Conservation (phyloP, 306 rosid genomes). For the Castanospermum australe region DNA sequence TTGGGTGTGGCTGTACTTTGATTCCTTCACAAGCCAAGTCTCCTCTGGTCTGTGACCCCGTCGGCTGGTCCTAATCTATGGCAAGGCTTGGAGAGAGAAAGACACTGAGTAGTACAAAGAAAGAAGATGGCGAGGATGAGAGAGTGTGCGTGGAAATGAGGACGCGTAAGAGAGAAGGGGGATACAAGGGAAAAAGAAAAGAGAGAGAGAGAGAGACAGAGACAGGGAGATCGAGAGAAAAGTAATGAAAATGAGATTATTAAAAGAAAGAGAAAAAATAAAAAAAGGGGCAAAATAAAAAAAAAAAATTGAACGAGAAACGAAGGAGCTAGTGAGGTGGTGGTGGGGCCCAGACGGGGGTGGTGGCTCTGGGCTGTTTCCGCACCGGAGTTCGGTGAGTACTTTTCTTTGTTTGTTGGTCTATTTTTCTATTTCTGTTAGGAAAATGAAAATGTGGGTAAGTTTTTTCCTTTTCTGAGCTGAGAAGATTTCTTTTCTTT, state of each 20-base stretch:
- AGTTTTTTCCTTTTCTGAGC: too few relatives aligned
- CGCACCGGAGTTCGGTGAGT: conserved; percentile 42
- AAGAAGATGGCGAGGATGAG: background rate
- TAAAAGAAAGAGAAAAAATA: conserved; percentile 1
- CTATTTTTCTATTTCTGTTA: too few relatives aligned
- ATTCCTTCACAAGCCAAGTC: conserved; percentile 48
- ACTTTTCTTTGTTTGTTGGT: too few relatives aligned
- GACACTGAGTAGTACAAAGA: background rate
- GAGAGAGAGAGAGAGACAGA: conserved; percentile 2
- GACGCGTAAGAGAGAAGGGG: conserved; percentile 82
- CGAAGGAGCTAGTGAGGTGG: conserved; percentile 23
- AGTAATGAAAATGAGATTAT: conserved; percentile 26
- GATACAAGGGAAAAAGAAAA: conserved; percentile 27
- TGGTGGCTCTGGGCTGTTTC: conserved; percentile 47
- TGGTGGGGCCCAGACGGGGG: conserved; percentile 50
- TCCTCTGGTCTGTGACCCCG: conserved; percentile 42
- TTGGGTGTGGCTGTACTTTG: conserved; percentile 6
- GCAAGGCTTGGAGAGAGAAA: conserved; percentile 36
- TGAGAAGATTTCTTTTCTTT: too few relatives aligned
- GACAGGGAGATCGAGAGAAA: conserved; percentile 39
- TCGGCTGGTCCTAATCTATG: conserved; percentile 45
- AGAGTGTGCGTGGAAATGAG: conserved; percentile 35
- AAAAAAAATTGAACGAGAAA: background rate
- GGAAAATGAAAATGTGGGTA: too few relatives aligned
- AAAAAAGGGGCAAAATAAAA: background rate